Conservation (phyloP, 805 yeast species). For the Myxozyma mucilagina region DNA sequence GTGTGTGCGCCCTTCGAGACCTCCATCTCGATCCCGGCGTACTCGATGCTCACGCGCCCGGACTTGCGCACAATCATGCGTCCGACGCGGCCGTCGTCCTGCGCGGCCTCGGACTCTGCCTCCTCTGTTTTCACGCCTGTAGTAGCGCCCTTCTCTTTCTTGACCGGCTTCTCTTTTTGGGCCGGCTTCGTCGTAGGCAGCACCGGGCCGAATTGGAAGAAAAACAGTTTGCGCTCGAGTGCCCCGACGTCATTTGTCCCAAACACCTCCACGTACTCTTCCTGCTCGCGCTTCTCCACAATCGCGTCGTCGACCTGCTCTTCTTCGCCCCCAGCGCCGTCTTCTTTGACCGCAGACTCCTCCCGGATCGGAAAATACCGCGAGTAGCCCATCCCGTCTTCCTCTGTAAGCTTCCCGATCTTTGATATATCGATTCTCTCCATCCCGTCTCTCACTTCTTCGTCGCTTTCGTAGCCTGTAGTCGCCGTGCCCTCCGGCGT, state of each 20-base stretch:
- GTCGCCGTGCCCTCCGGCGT: background rate
- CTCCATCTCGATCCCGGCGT: constrained; percentile 70
- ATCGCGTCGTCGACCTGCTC: constrained; percentile 17
- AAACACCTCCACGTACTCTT: constrained; percentile 10
- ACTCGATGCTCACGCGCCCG: constrained; percentile 72
- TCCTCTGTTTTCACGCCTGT: constrained; percentile 5
- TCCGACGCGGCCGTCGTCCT: constrained; percentile 64
- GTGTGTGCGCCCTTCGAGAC: constrained; percentile 70
- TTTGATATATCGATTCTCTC: constrained; percentile 24
- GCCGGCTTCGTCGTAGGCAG: constrained; percentile 41
- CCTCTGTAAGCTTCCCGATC: constrained; percentile 8
- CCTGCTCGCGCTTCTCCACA: constrained; percentile 10
- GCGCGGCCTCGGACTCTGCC: background rate
- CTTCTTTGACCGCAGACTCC: background rate
- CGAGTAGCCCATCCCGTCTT: constrained; percentile 6
- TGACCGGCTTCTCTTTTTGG: constrained; percentile 6
- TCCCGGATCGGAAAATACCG: constrained; percentile 29
- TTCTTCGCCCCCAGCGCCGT: constrained; percentile 5
- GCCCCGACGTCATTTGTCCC: constrained; percentile 8
- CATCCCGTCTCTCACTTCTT: constrained; percentile 24
- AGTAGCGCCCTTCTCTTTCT: background rate
- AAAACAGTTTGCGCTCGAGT: constrained; percentile 37
- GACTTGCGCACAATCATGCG: constrained; percentile 74
- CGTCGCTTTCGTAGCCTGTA: constrained; percentile 17
- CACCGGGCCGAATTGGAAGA: constrained; percentile 53